These are phyloP conservation scores for Alternaria metachromatica DNA, from an alignment of 2,329 filamentous ascomycete genomes.

Conservation along the genomic window DNA sequence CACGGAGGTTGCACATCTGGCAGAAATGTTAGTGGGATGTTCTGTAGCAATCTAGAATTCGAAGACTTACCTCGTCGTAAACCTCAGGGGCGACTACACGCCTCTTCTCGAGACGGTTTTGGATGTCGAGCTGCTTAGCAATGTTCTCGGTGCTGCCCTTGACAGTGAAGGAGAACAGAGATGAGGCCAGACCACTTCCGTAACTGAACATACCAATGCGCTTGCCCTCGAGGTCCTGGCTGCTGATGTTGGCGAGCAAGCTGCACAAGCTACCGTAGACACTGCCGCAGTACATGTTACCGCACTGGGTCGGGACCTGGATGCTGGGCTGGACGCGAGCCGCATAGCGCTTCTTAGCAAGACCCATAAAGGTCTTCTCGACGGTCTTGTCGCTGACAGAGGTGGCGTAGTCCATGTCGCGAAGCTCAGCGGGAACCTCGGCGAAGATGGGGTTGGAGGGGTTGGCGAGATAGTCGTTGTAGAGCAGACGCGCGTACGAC, in stretches of 20 bases:
- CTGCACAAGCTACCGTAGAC: conserved; percentile 60
- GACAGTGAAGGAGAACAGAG: conserved; percentile 59
- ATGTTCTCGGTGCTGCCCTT: conserved; percentile 56
- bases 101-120: conserved; percentile 54
- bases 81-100: conserved; percentile 55
- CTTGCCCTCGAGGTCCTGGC: conserved; percentile 57
- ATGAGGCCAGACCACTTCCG: conserved; percentile 59
- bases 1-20: conserved; percentile 60
- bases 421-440: conserved; percentile 58
- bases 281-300: conserved; percentile 63
- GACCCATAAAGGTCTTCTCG: conserved; percentile 61
- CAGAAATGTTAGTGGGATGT: conserved; percentile 31
- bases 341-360: conserved; percentile 60
- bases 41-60: conserved; percentile 2
- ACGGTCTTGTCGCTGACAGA: conserved; percentile 60
- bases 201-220: conserved; percentile 61
- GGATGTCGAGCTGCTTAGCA: conserved; percentile 56
- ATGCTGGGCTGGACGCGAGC: conserved; percentile 58
- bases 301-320: conserved; percentile 60
- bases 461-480: conserved; percentile 59
- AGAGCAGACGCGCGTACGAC: conserved; percentile 60
- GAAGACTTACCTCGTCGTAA: conserved; percentile 54
- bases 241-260: conserved; percentile 55
- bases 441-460: conserved; percentile 57
- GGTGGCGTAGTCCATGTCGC: conserved; percentile 54